Percentiles rank a stretch among this genome's conserved stretches.
Evolutionary conservation across 352 stramenopile genomes (phyloP).

Genomic region (Globisporangium radiosum): DNA sequence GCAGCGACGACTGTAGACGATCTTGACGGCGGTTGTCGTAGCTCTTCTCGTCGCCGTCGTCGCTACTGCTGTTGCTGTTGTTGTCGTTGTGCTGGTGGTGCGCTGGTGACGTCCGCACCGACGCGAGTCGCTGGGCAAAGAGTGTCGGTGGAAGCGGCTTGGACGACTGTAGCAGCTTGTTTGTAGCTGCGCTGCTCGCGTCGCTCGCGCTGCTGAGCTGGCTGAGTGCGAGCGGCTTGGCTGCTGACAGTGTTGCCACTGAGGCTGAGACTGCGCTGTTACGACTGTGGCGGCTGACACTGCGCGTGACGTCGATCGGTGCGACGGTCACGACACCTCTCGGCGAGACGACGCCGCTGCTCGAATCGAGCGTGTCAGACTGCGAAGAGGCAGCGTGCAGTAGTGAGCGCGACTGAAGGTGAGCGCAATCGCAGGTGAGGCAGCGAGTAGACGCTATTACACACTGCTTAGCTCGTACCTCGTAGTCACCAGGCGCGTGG

Average conservation of each 20-base stretch:
- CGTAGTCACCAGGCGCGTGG: neutral
- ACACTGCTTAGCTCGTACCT: neutral
- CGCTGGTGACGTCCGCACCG: slow-evolving; percentile 3
- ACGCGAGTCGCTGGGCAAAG: slow-evolving; percentile 12
- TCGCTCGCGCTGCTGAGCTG: slow-evolving; percentile 1
- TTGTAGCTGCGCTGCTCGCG: slow-evolving; percentile 1
- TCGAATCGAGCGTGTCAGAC: slow-evolving; percentile 15
- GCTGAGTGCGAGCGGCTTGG: slow-evolving; percentile 1
- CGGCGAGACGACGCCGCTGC: slow-evolving; percentile 9
- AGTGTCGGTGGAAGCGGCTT: slow-evolving; percentile 12
- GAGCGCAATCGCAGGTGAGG: neutral
- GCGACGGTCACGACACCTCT: neutral
- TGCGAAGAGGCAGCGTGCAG: neutral
- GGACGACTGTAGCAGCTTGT: slow-evolving; percentile 6
- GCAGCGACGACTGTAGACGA: slow-evolving; percentile 4
- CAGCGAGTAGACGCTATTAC: neutral
- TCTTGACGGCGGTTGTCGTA: slow-evolving; percentile 5
- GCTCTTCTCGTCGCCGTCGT: slow-evolving; percentile 10
- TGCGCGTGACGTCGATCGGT: neutral
- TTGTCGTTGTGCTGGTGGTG: neutral
- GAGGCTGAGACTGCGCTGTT: too few relatives aligned
- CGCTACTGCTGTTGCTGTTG: neutral
- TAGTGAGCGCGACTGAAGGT: neutral
- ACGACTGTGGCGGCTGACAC: neutral
- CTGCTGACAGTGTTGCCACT: neutral